A percentile compares a stretch with the other conserved stretches of the same genome.
Conservation (phyloP, 345 rosid species). For the Garcia nutans region DNA sequence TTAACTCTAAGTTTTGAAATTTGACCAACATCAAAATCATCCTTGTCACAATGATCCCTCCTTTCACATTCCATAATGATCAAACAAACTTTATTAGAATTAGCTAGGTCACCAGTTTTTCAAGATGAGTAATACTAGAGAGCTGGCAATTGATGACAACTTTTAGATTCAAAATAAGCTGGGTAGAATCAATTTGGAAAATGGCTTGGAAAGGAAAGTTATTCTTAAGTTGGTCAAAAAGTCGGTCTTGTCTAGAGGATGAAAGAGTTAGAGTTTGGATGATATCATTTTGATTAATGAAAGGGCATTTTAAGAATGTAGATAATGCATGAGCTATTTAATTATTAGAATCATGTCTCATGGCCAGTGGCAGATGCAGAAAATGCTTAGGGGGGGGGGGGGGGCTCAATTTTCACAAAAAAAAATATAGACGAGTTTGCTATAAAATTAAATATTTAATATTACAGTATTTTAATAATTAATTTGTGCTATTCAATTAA, state of each 20-base stretch:
- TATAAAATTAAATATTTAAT: too few species aligned
- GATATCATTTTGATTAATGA: background rate
- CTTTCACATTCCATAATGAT: background rate
- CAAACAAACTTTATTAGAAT: background rate
- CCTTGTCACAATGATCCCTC: background rate
- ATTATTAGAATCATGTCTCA: background rate
- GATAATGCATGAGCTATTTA: background rate
- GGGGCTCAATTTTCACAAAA: too few species aligned
- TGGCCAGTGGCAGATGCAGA: too few species aligned
- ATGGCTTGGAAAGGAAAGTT: background rate
- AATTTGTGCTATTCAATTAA: too few species aligned
- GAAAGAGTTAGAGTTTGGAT: background rate
- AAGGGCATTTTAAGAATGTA: background rate
- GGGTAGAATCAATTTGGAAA: background rate
- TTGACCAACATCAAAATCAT: background rate
- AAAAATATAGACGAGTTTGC: too few species aligned
- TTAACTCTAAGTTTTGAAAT: background rate
- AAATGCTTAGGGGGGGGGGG: too few species aligned
- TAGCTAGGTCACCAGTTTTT: background rate
- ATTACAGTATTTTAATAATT: too few species aligned
- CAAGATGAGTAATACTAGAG: background rate
- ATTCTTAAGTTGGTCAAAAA: background rate
- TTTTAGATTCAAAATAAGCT: background rate
- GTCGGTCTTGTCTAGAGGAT: background rate
- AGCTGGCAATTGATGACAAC: background rate